phyloP scores from a whole-genome alignment of 805 yeast species.

The Teunomyces panamensis region DNA sequence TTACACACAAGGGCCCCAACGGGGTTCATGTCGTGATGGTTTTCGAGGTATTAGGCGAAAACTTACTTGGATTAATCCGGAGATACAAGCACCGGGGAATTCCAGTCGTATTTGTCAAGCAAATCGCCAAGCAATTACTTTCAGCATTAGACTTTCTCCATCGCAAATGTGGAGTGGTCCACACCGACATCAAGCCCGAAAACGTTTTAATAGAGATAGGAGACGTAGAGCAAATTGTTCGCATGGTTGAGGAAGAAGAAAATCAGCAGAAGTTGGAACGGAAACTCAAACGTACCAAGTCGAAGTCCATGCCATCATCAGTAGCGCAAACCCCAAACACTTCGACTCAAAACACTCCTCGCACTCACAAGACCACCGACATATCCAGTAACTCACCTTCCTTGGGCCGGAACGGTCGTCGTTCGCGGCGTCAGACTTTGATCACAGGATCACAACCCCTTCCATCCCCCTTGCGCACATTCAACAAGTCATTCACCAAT shows the following conservation, averaged over 20 bases:
- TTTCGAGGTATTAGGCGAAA: constrained; percentile 95
- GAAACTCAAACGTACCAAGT: constrained; percentile 33
- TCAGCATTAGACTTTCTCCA: constrained; percentile 71
- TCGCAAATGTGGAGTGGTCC: constrained; percentile 70
- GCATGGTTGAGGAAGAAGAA: constrained; percentile 61
- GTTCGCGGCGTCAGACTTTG: constrained; percentile 69
- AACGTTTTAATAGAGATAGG: constrained; percentile 78
- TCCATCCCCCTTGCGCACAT: constrained; percentile 79
- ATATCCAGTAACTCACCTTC: constrained; percentile 30
- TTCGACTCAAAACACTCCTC: constrained; percentile 1
- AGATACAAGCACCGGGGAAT: constrained; percentile 75
- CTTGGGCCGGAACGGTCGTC: constrained; percentile 42
- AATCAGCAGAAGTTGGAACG: constrained; percentile 45
- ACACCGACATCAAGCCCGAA: constrained; percentile 73
- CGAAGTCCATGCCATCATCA: constrained; percentile 9
- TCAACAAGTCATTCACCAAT: constrained; percentile 38
- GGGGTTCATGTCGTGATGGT: constrained; percentile 97
- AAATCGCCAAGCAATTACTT: constrained; percentile 74
- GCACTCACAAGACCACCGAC: background rate
- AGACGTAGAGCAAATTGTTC: constrained; percentile 75
- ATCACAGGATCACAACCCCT: constrained; percentile 91
- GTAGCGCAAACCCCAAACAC: background rate
- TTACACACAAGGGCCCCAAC: constrained; percentile 83
- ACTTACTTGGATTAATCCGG: constrained; percentile 77
- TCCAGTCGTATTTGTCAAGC: constrained; percentile 75